Evolutionary conservation across 176 grass and related monocot species (phyloP).

Genomic region (Melocanna baccifera): DNA sequence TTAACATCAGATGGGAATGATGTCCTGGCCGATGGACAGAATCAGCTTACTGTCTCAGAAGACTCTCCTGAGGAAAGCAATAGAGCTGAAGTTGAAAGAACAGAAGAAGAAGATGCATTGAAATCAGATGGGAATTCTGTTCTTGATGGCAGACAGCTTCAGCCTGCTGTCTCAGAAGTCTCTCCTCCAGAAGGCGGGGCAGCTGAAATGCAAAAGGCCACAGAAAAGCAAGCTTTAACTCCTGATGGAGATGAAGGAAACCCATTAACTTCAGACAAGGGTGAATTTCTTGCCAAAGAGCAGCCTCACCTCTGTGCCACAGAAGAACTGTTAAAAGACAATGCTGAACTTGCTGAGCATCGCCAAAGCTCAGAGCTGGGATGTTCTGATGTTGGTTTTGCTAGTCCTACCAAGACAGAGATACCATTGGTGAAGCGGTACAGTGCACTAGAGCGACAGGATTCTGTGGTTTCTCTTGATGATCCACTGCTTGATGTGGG

Average conservation of each 20-base stretch:
- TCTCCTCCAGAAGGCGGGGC: background rate
- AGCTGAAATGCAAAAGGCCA: background rate
- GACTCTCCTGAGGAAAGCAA: background rate
- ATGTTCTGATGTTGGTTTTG: slow-evolving; percentile 6
- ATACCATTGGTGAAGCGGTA: background rate
- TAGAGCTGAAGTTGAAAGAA: background rate
- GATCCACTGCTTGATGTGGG: slow-evolving; percentile 30
- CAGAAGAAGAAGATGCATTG: background rate
- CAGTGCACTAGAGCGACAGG: background rate
- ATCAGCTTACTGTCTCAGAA: slow-evolving; percentile 18
- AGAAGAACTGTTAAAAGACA: slow-evolving; percentile 24
- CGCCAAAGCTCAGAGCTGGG: slow-evolving; percentile 22
- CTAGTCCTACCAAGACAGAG: slow-evolving; percentile 21
- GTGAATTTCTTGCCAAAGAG: slow-evolving; percentile 5
- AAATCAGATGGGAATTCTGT: slow-evolving; percentile 12
- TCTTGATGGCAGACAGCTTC: background rate
- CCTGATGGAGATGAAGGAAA: slow-evolving; percentile 4
- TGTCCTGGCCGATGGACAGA: background rate
- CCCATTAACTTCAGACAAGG: background rate
- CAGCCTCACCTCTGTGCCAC: slow-evolving; percentile 14
- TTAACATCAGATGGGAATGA: background rate
- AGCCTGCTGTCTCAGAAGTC: slow-evolving; percentile 23
- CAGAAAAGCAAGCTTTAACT: slow-evolving; percentile 4
- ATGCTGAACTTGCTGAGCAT: slow-evolving; percentile 23
- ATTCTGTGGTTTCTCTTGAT: slow-evolving; percentile 35